Percentiles rank a stretch among this genome's conserved stretches.
phyloP scores from a whole-genome alignment of 1,139 yeast species.

The Lodderomyces orthopsilosis region DNA sequence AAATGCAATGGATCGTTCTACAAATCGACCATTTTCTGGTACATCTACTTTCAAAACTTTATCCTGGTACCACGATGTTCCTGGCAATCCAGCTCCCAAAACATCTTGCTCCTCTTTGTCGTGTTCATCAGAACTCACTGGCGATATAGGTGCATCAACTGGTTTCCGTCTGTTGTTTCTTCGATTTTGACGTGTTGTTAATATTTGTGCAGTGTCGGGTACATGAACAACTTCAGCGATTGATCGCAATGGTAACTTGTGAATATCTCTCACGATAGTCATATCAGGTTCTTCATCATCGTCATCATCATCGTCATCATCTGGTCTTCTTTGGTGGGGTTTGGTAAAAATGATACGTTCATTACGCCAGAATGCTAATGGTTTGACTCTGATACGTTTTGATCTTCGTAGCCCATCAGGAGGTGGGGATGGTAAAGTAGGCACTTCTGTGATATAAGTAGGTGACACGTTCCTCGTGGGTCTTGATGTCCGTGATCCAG shows the following conservation, averaged over 20 bases:
- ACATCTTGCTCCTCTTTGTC: slow-evolving; percentile 28
- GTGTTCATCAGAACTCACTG: slow-evolving; percentile 3
- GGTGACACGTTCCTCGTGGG: neutral
- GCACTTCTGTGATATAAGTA: neutral
- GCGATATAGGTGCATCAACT: slow-evolving; percentile 10
- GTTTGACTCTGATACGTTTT: slow-evolving; percentile 62
- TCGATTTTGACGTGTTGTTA: slow-evolving; percentile 6
- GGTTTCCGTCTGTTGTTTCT: slow-evolving; percentile 10
- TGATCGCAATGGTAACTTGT: slow-evolving; percentile 51
- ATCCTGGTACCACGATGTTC: slow-evolving; percentile 56
- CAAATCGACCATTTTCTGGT: slow-evolving; percentile 38
- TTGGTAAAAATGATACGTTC: slow-evolving; percentile 68
- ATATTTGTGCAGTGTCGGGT: slow-evolving; percentile 24
- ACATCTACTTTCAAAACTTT: slow-evolving; percentile 51
- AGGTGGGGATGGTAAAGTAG: slow-evolving; percentile 41
- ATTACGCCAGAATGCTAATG: slow-evolving; percentile 83
- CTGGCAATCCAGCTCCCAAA: slow-evolving; percentile 43
- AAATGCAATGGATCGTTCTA: slow-evolving; percentile 3
- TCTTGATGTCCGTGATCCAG: neutral
- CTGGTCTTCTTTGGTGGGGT: slow-evolving; percentile 17
- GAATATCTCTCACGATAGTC: slow-evolving; percentile 33
- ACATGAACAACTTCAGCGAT: slow-evolving; percentile 57
- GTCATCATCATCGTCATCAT: slow-evolving; percentile 26
- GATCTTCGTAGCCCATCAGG: slow-evolving; percentile 52
- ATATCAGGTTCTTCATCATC: slow-evolving; percentile 27